A percentile compares a stretch with the other conserved stretches of the same genome.
Evolutionary conservation across 108 stramenopile genomes (phyloP).

Genomic region (Cyclostephanos invisitatus): DNA sequence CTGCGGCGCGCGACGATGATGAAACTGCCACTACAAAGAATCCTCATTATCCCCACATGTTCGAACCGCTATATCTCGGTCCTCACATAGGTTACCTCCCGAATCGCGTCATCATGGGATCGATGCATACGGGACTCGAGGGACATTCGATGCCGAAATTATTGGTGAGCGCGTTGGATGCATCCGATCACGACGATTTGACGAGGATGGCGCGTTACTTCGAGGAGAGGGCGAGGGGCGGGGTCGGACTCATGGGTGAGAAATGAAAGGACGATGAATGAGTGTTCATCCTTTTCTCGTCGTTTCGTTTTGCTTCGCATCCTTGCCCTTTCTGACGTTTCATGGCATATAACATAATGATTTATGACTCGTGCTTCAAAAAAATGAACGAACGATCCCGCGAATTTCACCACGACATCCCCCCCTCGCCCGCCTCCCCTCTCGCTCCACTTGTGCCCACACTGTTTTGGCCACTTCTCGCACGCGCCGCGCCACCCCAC

Average conservation of each 20-base stretch:
- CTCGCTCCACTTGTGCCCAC: no score
- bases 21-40: no score
- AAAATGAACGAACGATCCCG: no score
- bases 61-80: constrained; percentile 69
- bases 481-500: no score
- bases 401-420: no score
- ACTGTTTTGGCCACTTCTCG: not conserved
- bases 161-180: constrained; percentile 49
- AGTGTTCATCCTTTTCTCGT: no score
- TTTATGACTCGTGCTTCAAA: no score
- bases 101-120: constrained; percentile 95
- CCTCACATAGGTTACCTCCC: constrained; percentile 70
- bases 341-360: no score
- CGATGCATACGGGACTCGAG: constrained; percentile 96
- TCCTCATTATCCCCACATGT: constrained; percentile 67
- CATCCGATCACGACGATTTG: constrained; percentile 62
- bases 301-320: not conserved
- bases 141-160: constrained; percentile 73
- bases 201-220: constrained; percentile 93
- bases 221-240: constrained; percentile 89
- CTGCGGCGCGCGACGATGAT: no score
- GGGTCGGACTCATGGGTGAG: constrained; percentile 90
- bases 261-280: no score
- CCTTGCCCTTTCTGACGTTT: no score
- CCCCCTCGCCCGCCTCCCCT: no score